These are phyloP conservation scores for Diplodia intermedia DNA, from an alignment of 2,329 filamentous ascomycete species.

Conservation along the genomic window DNA sequence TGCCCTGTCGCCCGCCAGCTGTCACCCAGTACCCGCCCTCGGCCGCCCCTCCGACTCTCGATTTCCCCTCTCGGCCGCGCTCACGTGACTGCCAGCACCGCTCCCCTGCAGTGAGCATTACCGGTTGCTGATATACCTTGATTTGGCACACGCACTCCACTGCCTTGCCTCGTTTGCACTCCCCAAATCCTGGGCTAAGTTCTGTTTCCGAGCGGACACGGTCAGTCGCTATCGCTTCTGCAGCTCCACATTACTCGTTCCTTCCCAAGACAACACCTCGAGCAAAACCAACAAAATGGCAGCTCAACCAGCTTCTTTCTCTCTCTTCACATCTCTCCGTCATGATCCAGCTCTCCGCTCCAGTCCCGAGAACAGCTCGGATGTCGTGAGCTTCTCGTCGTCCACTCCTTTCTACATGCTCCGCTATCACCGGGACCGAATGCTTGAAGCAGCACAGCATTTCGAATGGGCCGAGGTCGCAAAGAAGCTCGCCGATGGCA, in stretches of 20 bases:
- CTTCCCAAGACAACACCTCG: slow-evolving; percentile 34
- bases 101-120: slow-evolving; percentile 35
- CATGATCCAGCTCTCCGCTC: slow-evolving; percentile 48
- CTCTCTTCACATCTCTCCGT: slow-evolving; percentile 50
- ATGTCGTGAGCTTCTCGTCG: slow-evolving; percentile 55
- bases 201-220: not conserved
- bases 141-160: not conserved
- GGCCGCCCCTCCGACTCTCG: not conserved
- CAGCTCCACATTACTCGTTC: not conserved
- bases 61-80: slow-evolving; percentile 14
- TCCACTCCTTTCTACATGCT: slow-evolving; percentile 79
- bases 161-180: slow-evolving; percentile 36
- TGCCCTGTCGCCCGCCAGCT: not conserved
- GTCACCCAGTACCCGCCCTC: slow-evolving; percentile 4
- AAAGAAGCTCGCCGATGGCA: slow-evolving; percentile 44
- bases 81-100: slow-evolving; percentile 23
- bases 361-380: slow-evolving; percentile 54
- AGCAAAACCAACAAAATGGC: slow-evolving; percentile 9
- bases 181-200: not conserved
- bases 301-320: slow-evolving; percentile 38
- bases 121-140: slow-evolving; percentile 36
- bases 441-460: slow-evolving; percentile 65
- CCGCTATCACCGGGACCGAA: slow-evolving; percentile 76
- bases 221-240: slow-evolving; percentile 33
- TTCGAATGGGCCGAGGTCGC: slow-evolving; percentile 55